Evolutionary conservation across 306 rosid species (phyloP).

Genomic region (Trifolium fragiferum): DNA sequence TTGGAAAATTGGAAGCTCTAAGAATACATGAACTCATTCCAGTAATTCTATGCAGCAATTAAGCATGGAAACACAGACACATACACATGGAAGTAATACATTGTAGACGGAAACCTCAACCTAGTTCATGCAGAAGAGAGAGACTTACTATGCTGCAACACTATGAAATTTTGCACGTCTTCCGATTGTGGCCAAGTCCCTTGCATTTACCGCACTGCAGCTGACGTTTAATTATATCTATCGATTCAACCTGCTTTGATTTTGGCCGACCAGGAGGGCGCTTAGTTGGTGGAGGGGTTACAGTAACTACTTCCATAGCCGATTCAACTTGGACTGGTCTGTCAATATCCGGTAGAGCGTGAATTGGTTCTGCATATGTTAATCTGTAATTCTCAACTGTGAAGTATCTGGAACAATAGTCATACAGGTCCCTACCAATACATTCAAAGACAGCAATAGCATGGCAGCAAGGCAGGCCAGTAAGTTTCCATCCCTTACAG

Average conservation of each 20-base stretch:
- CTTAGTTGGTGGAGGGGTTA: slow-evolving; percentile 94
- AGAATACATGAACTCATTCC: slow-evolving; percentile 15
- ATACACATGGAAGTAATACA: slow-evolving; percentile 9
- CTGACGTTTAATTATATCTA: slow-evolving; percentile 84
- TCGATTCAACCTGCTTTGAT: slow-evolving; percentile 66
- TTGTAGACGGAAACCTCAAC: neutral
- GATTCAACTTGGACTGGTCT: slow-evolving; percentile 57
- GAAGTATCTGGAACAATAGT: slow-evolving; percentile 83
- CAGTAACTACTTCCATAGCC: slow-evolving; percentile 45
- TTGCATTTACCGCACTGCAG: slow-evolving; percentile 97
- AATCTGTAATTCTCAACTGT: slow-evolving; percentile 67
- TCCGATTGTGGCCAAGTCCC: slow-evolving; percentile 96
- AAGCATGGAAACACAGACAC: slow-evolving; percentile 22
- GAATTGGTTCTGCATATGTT: slow-evolving; percentile 80
- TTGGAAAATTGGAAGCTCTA: slow-evolving; percentile 7
- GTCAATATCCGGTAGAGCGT: slow-evolving; percentile 80
- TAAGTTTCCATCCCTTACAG: slow-evolving; percentile 90
- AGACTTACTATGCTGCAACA: slow-evolving; percentile 45
- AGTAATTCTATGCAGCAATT: slow-evolving; percentile 19
- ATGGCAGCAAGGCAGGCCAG: slow-evolving; percentile 93
- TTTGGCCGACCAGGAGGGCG: slow-evolving; percentile 97
- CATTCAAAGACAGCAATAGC: slow-evolving; percentile 80
- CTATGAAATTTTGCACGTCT: slow-evolving; percentile 76
- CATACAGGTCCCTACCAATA: slow-evolving; percentile 70
- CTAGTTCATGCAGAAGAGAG: neutral